phyloP scores from a whole-genome alignment of 768 basidiomycete genomes.

The Butyriboletus loyo region DNA sequence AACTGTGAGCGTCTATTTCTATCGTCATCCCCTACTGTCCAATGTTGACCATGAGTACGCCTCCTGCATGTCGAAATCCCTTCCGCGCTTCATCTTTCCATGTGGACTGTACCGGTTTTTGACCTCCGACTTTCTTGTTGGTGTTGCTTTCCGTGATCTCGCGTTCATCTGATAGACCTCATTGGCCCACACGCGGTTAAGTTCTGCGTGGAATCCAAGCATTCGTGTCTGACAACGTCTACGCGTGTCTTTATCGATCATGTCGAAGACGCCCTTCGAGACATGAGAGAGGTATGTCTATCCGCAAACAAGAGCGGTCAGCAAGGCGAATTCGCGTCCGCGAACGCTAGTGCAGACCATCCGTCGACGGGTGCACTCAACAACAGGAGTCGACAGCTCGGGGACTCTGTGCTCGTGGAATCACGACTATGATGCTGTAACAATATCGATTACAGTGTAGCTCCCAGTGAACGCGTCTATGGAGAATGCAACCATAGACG shows the following conservation, averaged over 20 bases:
- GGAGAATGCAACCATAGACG: background rate
- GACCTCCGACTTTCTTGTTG: background rate
- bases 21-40: background rate
- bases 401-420: slow-evolving; percentile 8
- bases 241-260: slow-evolving; percentile 64
- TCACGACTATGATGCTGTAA: slow-evolving; percentile 15
- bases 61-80: background rate
- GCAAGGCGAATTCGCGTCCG: background rate
- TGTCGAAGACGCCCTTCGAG: slow-evolving; percentile 57
- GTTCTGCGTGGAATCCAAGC: slow-evolving; percentile 92
- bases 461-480: background rate
- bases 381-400: background rate
- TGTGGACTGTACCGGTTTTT: background rate
- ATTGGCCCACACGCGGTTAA: slow-evolving; percentile 76
- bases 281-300: slow-evolving; percentile 62
- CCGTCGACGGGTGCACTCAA: background rate
- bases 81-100: no score
- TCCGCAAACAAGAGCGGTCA: slow-evolving; percentile 4
- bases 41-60: background rate
- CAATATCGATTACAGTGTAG: background rate
- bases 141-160: background rate
- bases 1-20: slow-evolving; percentile 55
- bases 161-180: slow-evolving; percentile 53
- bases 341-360: background rate
- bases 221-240: slow-evolving; percentile 64